Percentiles rank a stretch among this genome's conserved stretches.
phyloP scores from a whole-genome alignment of 106 monocot species.

The Acanthochlamys bracteata region DNA sequence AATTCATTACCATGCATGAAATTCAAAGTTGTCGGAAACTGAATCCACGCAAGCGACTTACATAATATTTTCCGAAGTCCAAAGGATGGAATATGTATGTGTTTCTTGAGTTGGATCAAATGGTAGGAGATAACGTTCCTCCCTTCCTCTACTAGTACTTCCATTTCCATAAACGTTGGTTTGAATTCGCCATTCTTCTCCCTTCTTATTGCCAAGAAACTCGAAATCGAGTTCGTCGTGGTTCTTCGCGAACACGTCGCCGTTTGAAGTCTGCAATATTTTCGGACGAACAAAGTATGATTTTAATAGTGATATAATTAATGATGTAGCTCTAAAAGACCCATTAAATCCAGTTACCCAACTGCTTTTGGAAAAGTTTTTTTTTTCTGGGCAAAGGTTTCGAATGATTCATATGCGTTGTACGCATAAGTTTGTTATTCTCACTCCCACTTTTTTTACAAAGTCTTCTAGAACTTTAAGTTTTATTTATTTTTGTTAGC shows the following conservation, averaged over 20 bases:
- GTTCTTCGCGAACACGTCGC: conserved; percentile 42
- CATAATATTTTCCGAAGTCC: conserved; percentile 37
- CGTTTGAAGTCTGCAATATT: conserved; percentile 45
- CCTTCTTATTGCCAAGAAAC: conserved; percentile 42
- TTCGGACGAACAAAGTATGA: too few relatives aligned
- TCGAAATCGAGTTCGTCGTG: conserved; percentile 55
- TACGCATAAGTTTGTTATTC: too few relatives aligned
- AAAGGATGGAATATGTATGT: conserved; percentile 49
- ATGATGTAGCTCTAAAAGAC: background rate
- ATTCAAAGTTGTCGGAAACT: background rate
- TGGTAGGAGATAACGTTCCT: conserved; percentile 45
- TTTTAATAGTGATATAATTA: background rate
- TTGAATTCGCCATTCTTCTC: conserved; percentile 54
- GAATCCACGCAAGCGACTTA: conserved; percentile 8
- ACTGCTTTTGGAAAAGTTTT: too few relatives aligned
- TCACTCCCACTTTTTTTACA: too few relatives aligned
- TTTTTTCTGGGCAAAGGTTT: too few relatives aligned
- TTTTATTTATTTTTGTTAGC: too few relatives aligned
- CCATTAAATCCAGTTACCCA: too few relatives aligned
- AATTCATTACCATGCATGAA: background rate
- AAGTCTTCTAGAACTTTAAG: too few relatives aligned
- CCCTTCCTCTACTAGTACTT: conserved; percentile 45
- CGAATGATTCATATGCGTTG: too few relatives aligned
- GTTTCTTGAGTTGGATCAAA: conserved; percentile 50
- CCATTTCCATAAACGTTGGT: conserved; percentile 66